Evolutionary conservation across 2,329 filamentous ascomycete genomes (phyloP).

Genomic region (Fusarium sp.): DNA sequence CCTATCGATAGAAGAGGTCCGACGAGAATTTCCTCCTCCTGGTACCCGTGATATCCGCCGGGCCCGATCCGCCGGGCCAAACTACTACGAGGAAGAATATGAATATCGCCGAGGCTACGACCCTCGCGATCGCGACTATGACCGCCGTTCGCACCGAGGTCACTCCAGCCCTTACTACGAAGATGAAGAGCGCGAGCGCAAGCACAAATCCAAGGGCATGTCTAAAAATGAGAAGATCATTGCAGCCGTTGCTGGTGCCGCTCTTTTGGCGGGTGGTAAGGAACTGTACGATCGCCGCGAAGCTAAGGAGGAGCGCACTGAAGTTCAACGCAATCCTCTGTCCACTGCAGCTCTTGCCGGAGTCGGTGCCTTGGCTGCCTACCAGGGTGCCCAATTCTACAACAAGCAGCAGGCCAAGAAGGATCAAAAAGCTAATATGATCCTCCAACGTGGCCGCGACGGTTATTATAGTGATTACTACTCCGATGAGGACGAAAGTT

Average conservation of each 20-base stretch:
- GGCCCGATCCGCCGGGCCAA: slow-evolving; percentile 72
- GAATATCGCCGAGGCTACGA: slow-evolving; percentile 64
- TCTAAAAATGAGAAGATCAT: slow-evolving; percentile 75
- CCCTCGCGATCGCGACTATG: slow-evolving; percentile 55
- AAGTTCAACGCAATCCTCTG: slow-evolving; percentile 68
- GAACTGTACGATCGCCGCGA: slow-evolving; percentile 74
- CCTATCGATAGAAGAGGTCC: slow-evolving; percentile 82
- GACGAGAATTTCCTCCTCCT: slow-evolving; percentile 86
- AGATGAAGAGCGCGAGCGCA: slow-evolving; percentile 66
- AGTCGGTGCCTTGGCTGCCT: slow-evolving; percentile 72
- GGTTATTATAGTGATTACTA: slow-evolving; percentile 66
- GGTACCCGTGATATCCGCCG: slow-evolving; percentile 64
- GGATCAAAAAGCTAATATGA: slow-evolving; percentile 65
- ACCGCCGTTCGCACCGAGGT: slow-evolving; percentile 59
- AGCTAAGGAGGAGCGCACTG: slow-evolving; percentile 61
- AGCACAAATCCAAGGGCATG: slow-evolving; percentile 60
- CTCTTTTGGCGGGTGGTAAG: slow-evolving; percentile 73
- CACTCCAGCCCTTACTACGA: slow-evolving; percentile 65
- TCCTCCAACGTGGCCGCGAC: slow-evolving; percentile 66
- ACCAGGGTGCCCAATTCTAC: slow-evolving; percentile 72
- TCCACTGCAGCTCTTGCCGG: slow-evolving; percentile 71
- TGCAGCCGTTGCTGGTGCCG: slow-evolving; percentile 73
- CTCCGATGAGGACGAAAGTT: slow-evolving; percentile 66
- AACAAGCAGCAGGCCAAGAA: slow-evolving; percentile 70
- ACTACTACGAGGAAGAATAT: slow-evolving; percentile 67